Evolutionary conservation across 129 eudicot genomes (phyloP), one percentile per base, ranked within the genome.

Genomic region (Logfia minima): DNA sequence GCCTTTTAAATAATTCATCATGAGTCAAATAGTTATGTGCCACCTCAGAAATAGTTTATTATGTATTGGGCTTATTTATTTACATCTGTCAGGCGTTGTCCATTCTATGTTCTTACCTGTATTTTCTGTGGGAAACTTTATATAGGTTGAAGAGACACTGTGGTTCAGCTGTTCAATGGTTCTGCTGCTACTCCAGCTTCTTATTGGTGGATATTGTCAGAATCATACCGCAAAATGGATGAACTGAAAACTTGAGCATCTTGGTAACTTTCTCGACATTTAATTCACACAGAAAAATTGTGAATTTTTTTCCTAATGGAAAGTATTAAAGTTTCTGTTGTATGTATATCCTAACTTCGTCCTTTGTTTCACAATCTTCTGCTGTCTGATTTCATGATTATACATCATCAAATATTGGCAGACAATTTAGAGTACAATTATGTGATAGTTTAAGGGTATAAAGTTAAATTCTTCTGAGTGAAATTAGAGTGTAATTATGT

Each of bases 171-270:
- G 7, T 53, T n/a, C 31, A 18, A 55, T n/a, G 28, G 62, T 19
- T 58, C 63, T 58, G 23, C 22, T 29, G 65, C 31, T 53, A 31
- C 55, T 71, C 48, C 4, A 7, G 16, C 64, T 53, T 71, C 17
- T 22, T 28, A n/a, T 56, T 5, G 62, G 28, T 19, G 63, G 28
- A 58, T 19, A 3, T 58, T 58, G 53, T 58, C 22, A 10, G 35
- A 35, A 11, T 7, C 17, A 74, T 58, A 3, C 56, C 22, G 37
- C 63, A 58, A 19, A 26, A 41, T 62, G 60, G 62, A 29, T 53
- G 16, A 14, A 51, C 26, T 24, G 29, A 75, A 65, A 71, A 76
- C 16, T 65, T 75, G 79, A 75, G 71, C 52, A 62, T 4, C 2
- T 2, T 43, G 43, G 79, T 62, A 26, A 4, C 64, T 65, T 53